A percentile compares a stretch with the other conserved stretches of the same genome.
phyloP scores from a whole-genome alignment of 2,329 filamentous ascomycete species.

The Ceratocystis huliohia region DNA sequence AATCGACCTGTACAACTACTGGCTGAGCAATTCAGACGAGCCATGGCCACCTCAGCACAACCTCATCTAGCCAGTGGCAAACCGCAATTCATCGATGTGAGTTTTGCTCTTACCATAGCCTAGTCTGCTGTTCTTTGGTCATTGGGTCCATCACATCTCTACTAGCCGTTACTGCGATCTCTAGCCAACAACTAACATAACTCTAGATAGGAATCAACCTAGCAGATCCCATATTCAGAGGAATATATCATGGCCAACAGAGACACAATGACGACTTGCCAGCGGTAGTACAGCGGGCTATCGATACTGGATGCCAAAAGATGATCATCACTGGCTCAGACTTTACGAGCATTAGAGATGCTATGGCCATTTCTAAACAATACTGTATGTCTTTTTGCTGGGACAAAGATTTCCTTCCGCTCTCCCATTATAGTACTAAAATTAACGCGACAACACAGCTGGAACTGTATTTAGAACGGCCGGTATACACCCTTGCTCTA shows the following conservation, averaged over 20 bases:
- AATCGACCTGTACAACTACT: neutral
- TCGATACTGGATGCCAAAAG: conserved; percentile 68
- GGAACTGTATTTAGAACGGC: conserved; percentile 78
- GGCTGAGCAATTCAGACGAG: neutral
- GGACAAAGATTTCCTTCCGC: neutral
- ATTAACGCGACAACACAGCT: conserved; percentile 36
- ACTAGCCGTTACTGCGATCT: too few relatives aligned
- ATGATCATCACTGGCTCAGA: conserved; percentile 91
- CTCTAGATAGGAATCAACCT: conserved; percentile 82
- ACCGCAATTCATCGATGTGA: conserved; percentile 51
- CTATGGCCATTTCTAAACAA: conserved; percentile 57
- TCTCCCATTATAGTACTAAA: neutral
- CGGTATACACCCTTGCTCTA: conserved; percentile 86
- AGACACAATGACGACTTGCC: conserved; percentile 60
- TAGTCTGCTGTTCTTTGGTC: too few relatives aligned
- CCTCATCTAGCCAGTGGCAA: conserved; percentile 15
- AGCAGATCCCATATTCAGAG: conserved; percentile 79
- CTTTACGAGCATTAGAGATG: conserved; percentile 61
- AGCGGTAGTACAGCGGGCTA: conserved; percentile 66
- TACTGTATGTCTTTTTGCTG: conserved; percentile 43
- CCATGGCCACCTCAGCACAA: neutral
- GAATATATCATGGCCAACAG: conserved; percentile 68
- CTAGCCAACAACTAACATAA: neutral
- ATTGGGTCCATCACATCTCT: too few relatives aligned
- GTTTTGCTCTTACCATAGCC: conserved; percentile 22